Evolutionary conservation across 768 basidiomycete species (phyloP).

Genomic region (Xanthoconium purpureum): DNA sequence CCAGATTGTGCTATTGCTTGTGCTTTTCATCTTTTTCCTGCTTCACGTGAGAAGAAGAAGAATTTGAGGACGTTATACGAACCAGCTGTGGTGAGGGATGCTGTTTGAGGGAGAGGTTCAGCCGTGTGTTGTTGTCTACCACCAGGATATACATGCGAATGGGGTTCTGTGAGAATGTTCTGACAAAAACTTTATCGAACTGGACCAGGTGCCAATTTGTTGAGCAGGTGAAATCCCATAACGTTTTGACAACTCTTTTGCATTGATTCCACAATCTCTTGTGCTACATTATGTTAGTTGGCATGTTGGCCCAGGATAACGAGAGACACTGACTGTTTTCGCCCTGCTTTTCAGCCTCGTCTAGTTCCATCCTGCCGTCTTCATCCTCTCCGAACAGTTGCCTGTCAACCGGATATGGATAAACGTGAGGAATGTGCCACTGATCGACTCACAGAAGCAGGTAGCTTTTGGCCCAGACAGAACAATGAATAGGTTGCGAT

Average conservation of each 20-base stretch:
- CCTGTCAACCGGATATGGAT: conserved; percentile 37
- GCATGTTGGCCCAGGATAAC: not conserved
- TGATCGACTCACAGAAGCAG: conserved; percentile 69
- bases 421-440: not conserved
- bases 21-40: not conserved
- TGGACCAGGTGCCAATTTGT: too few relatives aligned
- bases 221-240: too few relatives aligned
- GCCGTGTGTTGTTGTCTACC: too few relatives aligned
- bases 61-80: not conserved
- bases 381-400: conserved; percentile 95
- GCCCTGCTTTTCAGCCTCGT: conserved; percentile 88
- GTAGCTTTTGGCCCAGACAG: conserved; percentile 98
- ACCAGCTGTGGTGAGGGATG: not conserved
- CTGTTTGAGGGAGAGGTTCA: not conserved
- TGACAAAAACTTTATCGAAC: not conserved
- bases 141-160: not conserved
- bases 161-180: not conserved
- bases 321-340: conserved; percentile 72
- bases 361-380: conserved; percentile 75
- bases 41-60: conserved; percentile 5
- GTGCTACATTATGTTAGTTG: conserved; percentile 45
- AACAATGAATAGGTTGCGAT: conserved; percentile 96
- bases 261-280: conserved; percentile 90
- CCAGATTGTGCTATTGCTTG: not conserved
- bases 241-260: too few relatives aligned